These are phyloP conservation scores for Aureobasidium mangrovei DNA, from an alignment of 2,329 filamentous ascomycete species.

Conservation along the genomic window DNA sequence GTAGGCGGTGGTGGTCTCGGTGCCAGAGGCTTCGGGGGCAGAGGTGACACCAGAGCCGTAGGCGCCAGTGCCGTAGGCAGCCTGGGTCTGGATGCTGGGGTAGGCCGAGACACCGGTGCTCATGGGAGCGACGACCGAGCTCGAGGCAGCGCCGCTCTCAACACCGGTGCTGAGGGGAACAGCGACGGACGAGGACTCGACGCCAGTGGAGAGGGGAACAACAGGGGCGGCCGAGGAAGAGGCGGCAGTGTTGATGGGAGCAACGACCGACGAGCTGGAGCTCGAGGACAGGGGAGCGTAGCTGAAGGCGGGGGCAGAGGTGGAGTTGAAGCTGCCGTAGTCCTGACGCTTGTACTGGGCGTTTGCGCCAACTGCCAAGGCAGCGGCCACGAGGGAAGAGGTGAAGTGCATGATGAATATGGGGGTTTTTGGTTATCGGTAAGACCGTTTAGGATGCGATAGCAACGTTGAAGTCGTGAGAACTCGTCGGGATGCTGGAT, in stretches of 20 bases:
- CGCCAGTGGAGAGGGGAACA: constrained; percentile 10
- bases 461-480: constrained; percentile 15
- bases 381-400: constrained; percentile 14
- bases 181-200: constrained; percentile 13
- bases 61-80: constrained; percentile 16
- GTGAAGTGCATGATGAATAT: constrained; percentile 17
- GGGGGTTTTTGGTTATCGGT: background rate
- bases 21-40: constrained; percentile 14
- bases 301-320: constrained; percentile 10
- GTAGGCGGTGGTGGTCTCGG: constrained; percentile 15
- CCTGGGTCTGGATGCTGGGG: constrained; percentile 16
- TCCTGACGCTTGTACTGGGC: constrained; percentile 15
- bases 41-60: constrained; percentile 17
- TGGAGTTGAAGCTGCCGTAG: constrained; percentile 13
- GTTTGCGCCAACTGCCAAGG: constrained; percentile 15
- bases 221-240: constrained; percentile 6
- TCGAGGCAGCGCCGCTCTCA: constrained; percentile 9
- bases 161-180: constrained; percentile 15
- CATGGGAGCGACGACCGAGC: constrained; percentile 13
- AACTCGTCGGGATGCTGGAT: constrained; percentile 5
- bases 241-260: constrained; percentile 16
- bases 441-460: constrained; percentile 12
- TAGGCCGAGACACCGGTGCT: constrained; percentile 12
- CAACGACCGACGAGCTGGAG: constrained; percentile 17
- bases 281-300: constrained; percentile 11